Percentiles rank a stretch among this genome's conserved stretches.
Evolutionary conservation across 768 basidiomycete genomes (phyloP).

Genomic region (Leccinellum luteum): DNA sequence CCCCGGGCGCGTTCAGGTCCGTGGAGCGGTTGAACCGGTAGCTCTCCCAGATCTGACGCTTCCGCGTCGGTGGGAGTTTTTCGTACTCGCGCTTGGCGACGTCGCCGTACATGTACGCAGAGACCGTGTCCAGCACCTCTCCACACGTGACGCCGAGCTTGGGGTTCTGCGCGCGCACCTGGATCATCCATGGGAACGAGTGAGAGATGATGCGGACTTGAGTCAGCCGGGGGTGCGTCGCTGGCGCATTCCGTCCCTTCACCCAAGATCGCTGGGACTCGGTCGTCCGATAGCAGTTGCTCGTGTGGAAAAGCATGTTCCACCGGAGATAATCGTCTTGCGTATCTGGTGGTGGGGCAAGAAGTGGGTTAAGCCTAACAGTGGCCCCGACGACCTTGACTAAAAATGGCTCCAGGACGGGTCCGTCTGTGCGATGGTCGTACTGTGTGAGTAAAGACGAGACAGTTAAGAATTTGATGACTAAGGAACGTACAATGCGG

Average conservation of each 20-base stretch:
- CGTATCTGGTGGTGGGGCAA: conserved; percentile 44
- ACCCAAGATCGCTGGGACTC: conserved; percentile 66
- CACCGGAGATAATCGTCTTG: conserved; percentile 57
- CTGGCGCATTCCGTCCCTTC: conserved; percentile 59
- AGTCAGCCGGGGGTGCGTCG: conserved; percentile 60
- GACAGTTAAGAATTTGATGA: neutral
- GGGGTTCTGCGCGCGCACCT: conserved; percentile 42
- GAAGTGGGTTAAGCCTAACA: conserved; percentile 59
- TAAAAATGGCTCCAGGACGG: conserved; percentile 64
- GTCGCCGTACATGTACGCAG: conserved; percentile 47
- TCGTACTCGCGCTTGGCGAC: conserved; percentile 54
- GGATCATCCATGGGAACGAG: conserved; percentile 55
- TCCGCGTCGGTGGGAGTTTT: conserved; percentile 31
- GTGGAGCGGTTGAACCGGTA: conserved; percentile 69
- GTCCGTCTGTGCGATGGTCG: conserved; percentile 49
- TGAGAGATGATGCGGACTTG: conserved; percentile 52
- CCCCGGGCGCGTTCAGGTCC: conserved; percentile 64
- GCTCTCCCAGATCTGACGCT: conserved; percentile 45
- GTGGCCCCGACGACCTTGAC: conserved; percentile 46
- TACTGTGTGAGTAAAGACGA: conserved; percentile 10
- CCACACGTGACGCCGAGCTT: conserved; percentile 64
- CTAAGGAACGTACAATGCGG: conserved; percentile 38
- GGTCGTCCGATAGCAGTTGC: conserved; percentile 58
- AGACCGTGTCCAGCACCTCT: conserved; percentile 58
- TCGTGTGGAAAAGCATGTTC: conserved; percentile 71